Evolutionary conservation across 306 rosid species (phyloP), one percentile per base, ranked within the genome.

Genomic region (Glycine soja): DNA sequence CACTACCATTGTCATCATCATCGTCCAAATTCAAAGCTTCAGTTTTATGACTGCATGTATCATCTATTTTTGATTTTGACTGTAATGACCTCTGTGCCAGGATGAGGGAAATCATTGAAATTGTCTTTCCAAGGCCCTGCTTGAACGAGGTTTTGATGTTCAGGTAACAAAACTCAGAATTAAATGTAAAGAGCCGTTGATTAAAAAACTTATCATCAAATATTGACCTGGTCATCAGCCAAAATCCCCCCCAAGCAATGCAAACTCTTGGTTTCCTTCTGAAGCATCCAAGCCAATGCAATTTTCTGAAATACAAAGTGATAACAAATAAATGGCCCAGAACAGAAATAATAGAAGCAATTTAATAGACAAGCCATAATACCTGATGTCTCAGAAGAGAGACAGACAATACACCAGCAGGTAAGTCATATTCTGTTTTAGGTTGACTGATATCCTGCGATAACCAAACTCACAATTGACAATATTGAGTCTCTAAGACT

Each of bases 91-190:
- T 91, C 88, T 92, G 97, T 94, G 88, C 88, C 84, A 85, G 98
- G 81, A 95, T 90, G 83, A 95, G 98, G 34, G 99, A 88, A 80
- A 93, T 95, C 91, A 90, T 95, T 2, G 99, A 95, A 76, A 95
- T 70, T 40, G 99, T 95, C 91, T 95, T 95, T 42, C 99, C 99
- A 89, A 95, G 99, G 63, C 99, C 99, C 99, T 95, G 90, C 82
- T 81, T 63, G 85, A 81, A 86, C 71, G 85, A 81, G 71, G 32
- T 48, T 32, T 70, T 47, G 30, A 58, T 57, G 79, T 76, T 80
- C 57, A 82, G 80, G 68, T 73, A 63, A 68, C 8, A 66, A 38
- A 11, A 10, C 9, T 70, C 67, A 34, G 47, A 83, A 11, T 32
- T 45, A 53, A 78, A 59, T 18, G 14, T 53, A 79, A 74, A 80